A percentile compares a stretch with the other conserved stretches of the same genome.
phyloP scores from a whole-genome alignment of 2,329 filamentous ascomycete genomes.

The Aspergillus fijiensis region DNA sequence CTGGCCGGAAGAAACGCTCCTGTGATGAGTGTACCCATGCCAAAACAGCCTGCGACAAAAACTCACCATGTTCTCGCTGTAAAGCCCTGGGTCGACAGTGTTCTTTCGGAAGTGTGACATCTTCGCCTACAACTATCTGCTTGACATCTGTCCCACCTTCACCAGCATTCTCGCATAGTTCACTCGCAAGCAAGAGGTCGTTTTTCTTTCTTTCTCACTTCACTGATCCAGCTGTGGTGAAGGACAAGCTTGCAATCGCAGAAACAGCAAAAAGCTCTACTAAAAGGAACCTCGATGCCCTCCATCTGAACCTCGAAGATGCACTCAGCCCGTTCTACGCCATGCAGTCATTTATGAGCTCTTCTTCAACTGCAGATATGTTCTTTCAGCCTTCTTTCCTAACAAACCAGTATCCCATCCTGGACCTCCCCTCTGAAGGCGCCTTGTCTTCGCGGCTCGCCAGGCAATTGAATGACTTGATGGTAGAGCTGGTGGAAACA shows the following conservation, averaged over 20 bases:
- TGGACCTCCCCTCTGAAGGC: constrained; percentile 17
- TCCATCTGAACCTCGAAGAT: constrained; percentile 30
- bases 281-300: constrained; percentile 27
- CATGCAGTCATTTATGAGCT: constrained; percentile 13
- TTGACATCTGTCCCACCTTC: constrained; percentile 6
- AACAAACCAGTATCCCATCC: constrained; percentile 19
- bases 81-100: constrained; percentile 21
- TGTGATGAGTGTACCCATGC: constrained; percentile 29
- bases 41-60: constrained; percentile 29
- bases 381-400: constrained; percentile 13
- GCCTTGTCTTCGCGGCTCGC: constrained; percentile 21
- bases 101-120: constrained; percentile 15
- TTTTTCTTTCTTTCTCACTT: constrained; percentile 33
- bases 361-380: constrained; percentile 13
- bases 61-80: constrained; percentile 28
- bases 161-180: constrained; percentile 1
- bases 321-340: constrained; percentile 25
- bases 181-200: constrained; percentile 11
- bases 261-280: constrained; percentile 32
- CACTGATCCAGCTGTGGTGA: constrained; percentile 28
- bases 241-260: constrained; percentile 31
- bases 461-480: constrained; percentile 26
- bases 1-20: constrained; percentile 31
- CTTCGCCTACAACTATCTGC: neutral
- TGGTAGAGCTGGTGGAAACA: constrained; percentile 29